Percentiles rank a stretch among this genome's conserved stretches.
phyloP scores from a whole-genome alignment of 23 red algal genomes.

The Gracilaria vermiculophylla region DNA sequence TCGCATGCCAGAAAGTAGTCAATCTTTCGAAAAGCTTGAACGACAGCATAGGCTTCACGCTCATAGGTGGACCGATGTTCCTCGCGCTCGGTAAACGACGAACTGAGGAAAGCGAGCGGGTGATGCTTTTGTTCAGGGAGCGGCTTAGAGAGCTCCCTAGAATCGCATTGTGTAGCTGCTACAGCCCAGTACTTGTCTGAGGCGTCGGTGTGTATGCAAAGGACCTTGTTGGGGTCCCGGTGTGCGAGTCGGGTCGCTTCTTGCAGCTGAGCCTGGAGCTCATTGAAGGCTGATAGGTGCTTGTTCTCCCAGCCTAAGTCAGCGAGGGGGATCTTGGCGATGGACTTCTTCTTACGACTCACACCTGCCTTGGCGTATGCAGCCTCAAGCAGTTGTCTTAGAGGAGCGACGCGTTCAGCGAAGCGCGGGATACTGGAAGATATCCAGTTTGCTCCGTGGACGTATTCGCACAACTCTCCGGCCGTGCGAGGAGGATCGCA shows the following conservation, averaged over 20 bases:
- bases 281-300: conserved; percentile 23
- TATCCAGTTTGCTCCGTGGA: conserved; percentile 17
- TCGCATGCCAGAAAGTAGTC: conserved; percentile 20
- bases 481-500: not conserved
- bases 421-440: not conserved
- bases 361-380: conserved; percentile 15
- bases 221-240: not conserved
- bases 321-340: conserved; percentile 6
- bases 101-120: conserved; percentile 16
- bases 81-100: conserved; percentile 6
- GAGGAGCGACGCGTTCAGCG: not conserved
- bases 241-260: conserved; percentile 26
- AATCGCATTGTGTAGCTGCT: not conserved
- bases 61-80: conserved; percentile 35
- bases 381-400: not conserved
- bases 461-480: conserved; percentile 11
- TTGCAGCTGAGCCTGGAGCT: conserved; percentile 17
- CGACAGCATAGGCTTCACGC: conserved; percentile 1
- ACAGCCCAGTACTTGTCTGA: conserved; percentile 34
- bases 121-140: not conserved
- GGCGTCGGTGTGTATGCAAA: conserved; percentile 37
- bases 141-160: not conserved
- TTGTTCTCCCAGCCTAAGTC: not conserved
- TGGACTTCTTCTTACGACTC: conserved; percentile 4
- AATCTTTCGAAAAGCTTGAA: conserved; percentile 8